Conservation (phyloP, 352 stramenopile genomes). For the Pythium folliculosum region DNA sequence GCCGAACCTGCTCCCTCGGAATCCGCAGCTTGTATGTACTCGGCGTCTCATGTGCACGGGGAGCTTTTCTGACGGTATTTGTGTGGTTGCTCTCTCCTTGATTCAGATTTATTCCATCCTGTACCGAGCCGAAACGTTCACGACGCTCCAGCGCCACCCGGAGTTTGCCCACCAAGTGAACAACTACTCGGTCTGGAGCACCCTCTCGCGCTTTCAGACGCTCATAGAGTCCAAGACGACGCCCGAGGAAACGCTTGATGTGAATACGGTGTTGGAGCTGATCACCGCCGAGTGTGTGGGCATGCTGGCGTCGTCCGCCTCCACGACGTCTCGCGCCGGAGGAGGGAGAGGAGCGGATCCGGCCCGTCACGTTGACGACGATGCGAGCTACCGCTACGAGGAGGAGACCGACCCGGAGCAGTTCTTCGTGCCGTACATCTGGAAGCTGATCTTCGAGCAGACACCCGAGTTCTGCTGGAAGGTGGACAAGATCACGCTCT, state of each 20-base stretch:
- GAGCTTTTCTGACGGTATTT: not conserved
- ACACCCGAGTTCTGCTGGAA: constrained; percentile 83
- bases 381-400: constrained; percentile 82
- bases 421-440: constrained; percentile 83
- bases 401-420: constrained; percentile 69
- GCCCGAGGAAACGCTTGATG: constrained; percentile 56
- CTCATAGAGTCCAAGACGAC: constrained; percentile 68
- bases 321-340: constrained; percentile 15
- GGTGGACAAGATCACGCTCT: constrained; percentile 80
- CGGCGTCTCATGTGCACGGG: not conserved
- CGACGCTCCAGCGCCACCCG: constrained; percentile 50
- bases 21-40: constrained; percentile 71
- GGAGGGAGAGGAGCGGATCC: not conserved
- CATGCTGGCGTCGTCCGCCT: constrained; percentile 51
- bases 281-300: constrained; percentile 75
- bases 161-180: constrained; percentile 64
- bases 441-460: constrained; percentile 71
- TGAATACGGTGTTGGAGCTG: constrained; percentile 60
- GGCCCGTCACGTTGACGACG: constrained; percentile 29
- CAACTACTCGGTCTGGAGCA: constrained; percentile 64
- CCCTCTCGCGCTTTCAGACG: constrained; percentile 59
- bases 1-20: constrained; percentile 59
- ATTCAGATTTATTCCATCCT: constrained; percentile 81
- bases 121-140: constrained; percentile 66
- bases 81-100: not conserved